Evolutionary conservation across 2,329 filamentous ascomycete genomes (phyloP).

Genomic region (Amylocarpus encephaloides): DNA sequence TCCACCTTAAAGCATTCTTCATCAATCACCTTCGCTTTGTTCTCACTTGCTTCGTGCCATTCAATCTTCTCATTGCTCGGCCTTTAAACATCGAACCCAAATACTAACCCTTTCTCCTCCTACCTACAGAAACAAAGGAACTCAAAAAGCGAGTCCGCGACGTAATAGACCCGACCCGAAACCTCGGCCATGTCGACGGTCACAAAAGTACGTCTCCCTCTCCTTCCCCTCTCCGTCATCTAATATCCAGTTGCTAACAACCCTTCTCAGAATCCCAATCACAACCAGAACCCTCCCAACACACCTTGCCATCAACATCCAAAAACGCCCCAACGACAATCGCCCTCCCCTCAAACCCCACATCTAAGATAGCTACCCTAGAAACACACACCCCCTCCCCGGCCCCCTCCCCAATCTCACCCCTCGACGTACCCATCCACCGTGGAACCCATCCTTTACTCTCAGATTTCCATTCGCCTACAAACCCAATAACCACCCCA

Average conservation of each 20-base stretch:
- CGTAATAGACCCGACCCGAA: slow-evolving; percentile 67
- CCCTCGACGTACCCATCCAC: not conserved
- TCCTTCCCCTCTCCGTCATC: not conserved
- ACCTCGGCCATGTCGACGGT: slow-evolving; percentile 75
- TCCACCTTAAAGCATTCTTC: too few species aligned
- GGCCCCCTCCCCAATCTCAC: not conserved
- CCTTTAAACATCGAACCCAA: not conserved
- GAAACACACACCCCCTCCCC: not conserved
- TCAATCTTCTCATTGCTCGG: too few species aligned
- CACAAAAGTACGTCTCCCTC: slow-evolving; percentile 15
- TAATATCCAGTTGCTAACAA: not conserved
- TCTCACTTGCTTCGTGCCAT: too few species aligned
- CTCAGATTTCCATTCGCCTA: not conserved
- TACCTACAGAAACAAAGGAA: slow-evolving; percentile 72
- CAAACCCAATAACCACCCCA: not conserved
- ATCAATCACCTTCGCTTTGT: too few species aligned
- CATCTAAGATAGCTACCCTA: not conserved
- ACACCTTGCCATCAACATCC: not conserved
- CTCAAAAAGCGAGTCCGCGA: slow-evolving; percentile 80
- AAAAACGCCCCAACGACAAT: not conserved
- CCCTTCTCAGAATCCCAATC: not conserved
- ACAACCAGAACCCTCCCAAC: not conserved
- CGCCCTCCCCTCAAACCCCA: not conserved
- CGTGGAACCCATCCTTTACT: not conserved
- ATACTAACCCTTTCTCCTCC: not conserved